Evolutionary conservation across 2,329 filamentous ascomycete species (phyloP).

Genomic region (Stemphylium vesicarium): DNA sequence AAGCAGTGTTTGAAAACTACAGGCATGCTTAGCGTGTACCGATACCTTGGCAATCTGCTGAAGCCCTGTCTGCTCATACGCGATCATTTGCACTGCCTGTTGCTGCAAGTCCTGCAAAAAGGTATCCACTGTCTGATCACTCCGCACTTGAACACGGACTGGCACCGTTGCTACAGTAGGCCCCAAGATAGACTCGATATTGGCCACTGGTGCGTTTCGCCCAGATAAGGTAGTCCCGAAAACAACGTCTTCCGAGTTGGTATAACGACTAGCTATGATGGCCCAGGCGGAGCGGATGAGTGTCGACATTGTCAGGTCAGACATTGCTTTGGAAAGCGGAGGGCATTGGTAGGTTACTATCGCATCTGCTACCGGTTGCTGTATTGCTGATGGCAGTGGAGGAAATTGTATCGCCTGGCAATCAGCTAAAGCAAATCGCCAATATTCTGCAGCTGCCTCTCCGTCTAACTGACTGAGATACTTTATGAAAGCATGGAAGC

Average conservation of each 20-base stretch:
- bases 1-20: conserved; percentile 58
- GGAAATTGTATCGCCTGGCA: conserved; percentile 5
- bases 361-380: conserved; percentile 14
- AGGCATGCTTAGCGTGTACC: background rate
- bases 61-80: conserved; percentile 42
- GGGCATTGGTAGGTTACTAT: background rate
- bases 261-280: conserved; percentile 28
- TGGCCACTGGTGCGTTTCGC: background rate
- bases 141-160: conserved; percentile 28
- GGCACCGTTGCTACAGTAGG: conserved; percentile 52
- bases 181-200: conserved; percentile 40
- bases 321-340: background rate
- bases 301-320: conserved; percentile 13
- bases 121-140: conserved; percentile 6
- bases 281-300: conserved; percentile 40
- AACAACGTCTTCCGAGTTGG: background rate
- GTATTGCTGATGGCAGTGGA: conserved; percentile 5
- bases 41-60: conserved; percentile 30
- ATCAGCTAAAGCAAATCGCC: background rate
- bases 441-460: background rate
- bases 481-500: conserved; percentile 29
- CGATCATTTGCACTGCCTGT: conserved; percentile 26
- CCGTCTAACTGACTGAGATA: background rate
- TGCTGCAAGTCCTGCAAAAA: conserved; percentile 21
- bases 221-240: background rate